Base-by-base conservation (phyloP, 768 basidiomycete species). In the Phaffia australis region DNA sequence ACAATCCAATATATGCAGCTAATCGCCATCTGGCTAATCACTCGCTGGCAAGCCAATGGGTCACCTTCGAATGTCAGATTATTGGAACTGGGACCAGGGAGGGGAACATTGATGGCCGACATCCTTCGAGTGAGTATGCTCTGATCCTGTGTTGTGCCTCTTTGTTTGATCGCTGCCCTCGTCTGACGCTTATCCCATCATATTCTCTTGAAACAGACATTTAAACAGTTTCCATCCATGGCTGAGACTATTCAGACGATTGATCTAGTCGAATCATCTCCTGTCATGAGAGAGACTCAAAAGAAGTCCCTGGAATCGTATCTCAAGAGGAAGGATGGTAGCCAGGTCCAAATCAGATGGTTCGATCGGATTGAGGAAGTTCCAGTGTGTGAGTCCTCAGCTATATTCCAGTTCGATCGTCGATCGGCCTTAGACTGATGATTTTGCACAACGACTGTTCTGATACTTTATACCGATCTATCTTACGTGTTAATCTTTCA, bases 1-100 rank as follows among this genome's bases (percentile, higher is more conserved):
- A 21, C 14, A 23, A 47, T 4, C 35, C 35, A 11, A 42, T 42
- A 42, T 42, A 35, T 35, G 27, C 79, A 97, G 93, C 81, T 97
- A 6, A 77, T 95, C 18, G 92, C 83, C 0, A 79, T 97, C 59
- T 99, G 93, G 92, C 78, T 89, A 58, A 73, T 91, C 48, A 84
- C 84, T 0, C 85, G 86, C 71, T 95, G 88, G 84, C 77, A 81
- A 66, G 78, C 78, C 23, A 77, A 80, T 5, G 84, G 83, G 0
- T 74, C 72, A 4, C 79, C 82, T 0, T 71, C 74, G 3, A 76
- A 78, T 0, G 80, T 90, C 19, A 81, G 91, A 25, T 72, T 98
- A 0, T 80, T 98, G 55, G 95, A 99, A 73, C 83, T 99, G 15
- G 95, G 95, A 3, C 94, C 95, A 0, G 95, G 95, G 1, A 81